These are phyloP conservation scores for Aspergillus hortae DNA, from an alignment of 2,329 filamentous ascomycete species.

Conservation along the genomic window DNA sequence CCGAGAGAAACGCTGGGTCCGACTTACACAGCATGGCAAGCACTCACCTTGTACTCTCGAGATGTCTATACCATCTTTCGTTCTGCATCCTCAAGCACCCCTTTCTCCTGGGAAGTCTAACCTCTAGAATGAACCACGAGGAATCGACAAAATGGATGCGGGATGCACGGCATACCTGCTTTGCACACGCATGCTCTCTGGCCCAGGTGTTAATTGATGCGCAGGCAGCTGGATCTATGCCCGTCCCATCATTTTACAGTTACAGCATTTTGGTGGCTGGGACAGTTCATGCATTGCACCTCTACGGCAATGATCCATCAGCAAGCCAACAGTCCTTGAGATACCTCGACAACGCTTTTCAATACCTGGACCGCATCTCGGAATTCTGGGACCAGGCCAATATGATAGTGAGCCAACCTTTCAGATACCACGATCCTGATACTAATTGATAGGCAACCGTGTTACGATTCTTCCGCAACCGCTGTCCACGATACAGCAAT, in stretches of 20 bases:
- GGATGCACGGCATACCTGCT: background rate
- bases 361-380: constrained; percentile 15
- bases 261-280: constrained; percentile 23
- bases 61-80: constrained; percentile 19
- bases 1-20: background rate
- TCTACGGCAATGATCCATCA: constrained; percentile 9
- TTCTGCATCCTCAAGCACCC: constrained; percentile 22
- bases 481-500: constrained; percentile 15
- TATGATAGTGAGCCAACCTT: constrained; percentile 12
- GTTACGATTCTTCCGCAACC: constrained; percentile 13
- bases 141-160: background rate
- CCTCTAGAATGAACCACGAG: background rate
- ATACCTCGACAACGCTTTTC: constrained; percentile 12
- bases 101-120: constrained; percentile 18
- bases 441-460: constrained; percentile 9
- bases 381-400: constrained; percentile 18
- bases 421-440: background rate
- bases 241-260: constrained; percentile 20
- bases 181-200: constrained; percentile 15
- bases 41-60: constrained; percentile 21
- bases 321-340: constrained; percentile 10
- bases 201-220: constrained; percentile 21
- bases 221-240: constrained; percentile 21
- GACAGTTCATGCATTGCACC: constrained; percentile 17
- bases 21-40: constrained; percentile 3